These are phyloP conservation scores for Eutrema japonicum DNA, from an alignment of 345 rosid species.

Conservation along the genomic window DNA sequence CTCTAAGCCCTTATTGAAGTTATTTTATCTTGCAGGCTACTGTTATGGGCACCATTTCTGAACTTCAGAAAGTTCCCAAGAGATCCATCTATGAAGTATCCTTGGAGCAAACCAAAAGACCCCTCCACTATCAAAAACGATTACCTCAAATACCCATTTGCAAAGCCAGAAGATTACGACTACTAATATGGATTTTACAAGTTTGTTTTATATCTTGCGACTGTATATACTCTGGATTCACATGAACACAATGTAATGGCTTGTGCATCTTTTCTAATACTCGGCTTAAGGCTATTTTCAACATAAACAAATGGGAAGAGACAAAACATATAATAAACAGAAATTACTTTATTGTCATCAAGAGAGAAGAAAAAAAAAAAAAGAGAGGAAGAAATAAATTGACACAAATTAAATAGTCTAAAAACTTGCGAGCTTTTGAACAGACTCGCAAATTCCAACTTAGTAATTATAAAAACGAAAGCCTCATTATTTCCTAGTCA, in stretches of 20 bases:
- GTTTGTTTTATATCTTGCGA: constrained; percentile 1
- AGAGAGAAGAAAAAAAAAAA: background rate
- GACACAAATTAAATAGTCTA: constrained; percentile 33
- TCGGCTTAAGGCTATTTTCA: background rate
- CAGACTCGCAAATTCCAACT: constrained; percentile 13
- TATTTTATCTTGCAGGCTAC: constrained; percentile 48
- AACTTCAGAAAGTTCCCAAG: constrained; percentile 92
- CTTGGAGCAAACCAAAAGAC: constrained; percentile 81
- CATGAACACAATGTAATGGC: constrained; percentile 23
- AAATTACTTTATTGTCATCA: constrained; percentile 41
- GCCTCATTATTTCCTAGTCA: constrained; percentile 39
- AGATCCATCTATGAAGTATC: constrained; percentile 78
- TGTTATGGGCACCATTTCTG: constrained; percentile 89
- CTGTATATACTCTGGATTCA: constrained; percentile 13
- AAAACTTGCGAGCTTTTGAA: constrained; percentile 28
- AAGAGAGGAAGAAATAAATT: constrained; percentile 2
- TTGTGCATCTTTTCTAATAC: constrained; percentile 19
- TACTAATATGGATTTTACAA: constrained; percentile 15
- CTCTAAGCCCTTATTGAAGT: background rate
- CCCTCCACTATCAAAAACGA: constrained; percentile 58
- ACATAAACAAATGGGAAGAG: background rate
- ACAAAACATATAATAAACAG: constrained; percentile 25
- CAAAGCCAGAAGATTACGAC: constrained; percentile 82
- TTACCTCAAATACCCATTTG: constrained; percentile 70
- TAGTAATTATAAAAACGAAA: constrained; percentile 28